Percentiles rank a stretch among this genome's conserved stretches.
Conservation (phyloP, 2,329 filamentous ascomycete genomes). For the Trichoderma sp. region DNA sequence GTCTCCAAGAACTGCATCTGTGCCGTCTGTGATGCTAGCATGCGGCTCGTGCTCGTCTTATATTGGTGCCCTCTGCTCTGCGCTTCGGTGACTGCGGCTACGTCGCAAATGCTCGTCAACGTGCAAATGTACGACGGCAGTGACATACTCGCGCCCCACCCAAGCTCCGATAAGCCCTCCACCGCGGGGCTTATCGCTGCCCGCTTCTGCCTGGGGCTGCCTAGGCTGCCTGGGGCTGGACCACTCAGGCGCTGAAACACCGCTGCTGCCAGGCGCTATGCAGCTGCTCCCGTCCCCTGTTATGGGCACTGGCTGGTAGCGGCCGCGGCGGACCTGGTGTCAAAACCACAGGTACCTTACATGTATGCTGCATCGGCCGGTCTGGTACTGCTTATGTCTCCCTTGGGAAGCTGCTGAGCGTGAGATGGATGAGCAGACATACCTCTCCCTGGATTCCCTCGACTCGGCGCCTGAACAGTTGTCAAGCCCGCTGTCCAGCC, state of each 20-base stretch:
- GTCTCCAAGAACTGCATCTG: too few relatives aligned
- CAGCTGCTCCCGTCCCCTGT: not conserved
- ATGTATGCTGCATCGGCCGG: not conserved
- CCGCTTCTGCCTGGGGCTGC: constrained; percentile 28
- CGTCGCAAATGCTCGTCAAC: not conserved
- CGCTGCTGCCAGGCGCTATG: not conserved
- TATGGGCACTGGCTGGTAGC: not conserved
- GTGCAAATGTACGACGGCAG: not conserved
- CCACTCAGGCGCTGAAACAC: not conserved
- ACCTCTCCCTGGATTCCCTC: not conserved
- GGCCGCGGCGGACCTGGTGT: not conserved
- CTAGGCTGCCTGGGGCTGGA: not conserved
- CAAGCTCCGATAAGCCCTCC: constrained; percentile 29
- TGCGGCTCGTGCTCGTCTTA: not conserved
- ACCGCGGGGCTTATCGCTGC: constrained; percentile 29
- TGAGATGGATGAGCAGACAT: not conserved
- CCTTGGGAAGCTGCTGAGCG: not conserved
- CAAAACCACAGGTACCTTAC: not conserved
- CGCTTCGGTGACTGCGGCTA: not conserved
- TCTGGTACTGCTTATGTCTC: not conserved
- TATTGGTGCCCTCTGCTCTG: not conserved
- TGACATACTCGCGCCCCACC: constrained; percentile 25
- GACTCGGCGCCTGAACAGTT: not conserved
- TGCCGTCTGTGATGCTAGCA: not conserved
- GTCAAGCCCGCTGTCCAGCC: not conserved